Conservation (phyloP, 2,329 filamentous ascomycete species). For the Penicillium nordicum region DNA sequence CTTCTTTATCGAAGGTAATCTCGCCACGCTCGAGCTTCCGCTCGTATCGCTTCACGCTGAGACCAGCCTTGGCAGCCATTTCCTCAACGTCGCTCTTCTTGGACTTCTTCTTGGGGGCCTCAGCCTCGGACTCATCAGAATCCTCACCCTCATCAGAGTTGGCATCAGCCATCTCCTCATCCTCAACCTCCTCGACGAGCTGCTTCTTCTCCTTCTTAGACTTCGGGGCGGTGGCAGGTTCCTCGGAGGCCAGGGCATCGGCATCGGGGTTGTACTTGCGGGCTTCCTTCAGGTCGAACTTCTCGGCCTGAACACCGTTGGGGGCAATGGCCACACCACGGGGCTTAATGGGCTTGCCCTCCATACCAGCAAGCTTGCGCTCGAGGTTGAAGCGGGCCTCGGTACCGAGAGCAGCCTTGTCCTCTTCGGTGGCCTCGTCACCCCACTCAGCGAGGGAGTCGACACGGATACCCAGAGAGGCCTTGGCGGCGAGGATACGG, state of each 20-base stretch:
- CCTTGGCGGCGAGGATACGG: slow-evolving; percentile 90
- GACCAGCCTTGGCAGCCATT: slow-evolving; percentile 63
- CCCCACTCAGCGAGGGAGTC: slow-evolving; percentile 82
- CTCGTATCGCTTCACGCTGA: slow-evolving; percentile 74
- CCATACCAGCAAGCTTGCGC: slow-evolving; percentile 57
- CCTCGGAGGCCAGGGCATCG: slow-evolving; percentile 73
- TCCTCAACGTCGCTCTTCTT: slow-evolving; percentile 52
- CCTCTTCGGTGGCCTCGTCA: slow-evolving; percentile 78
- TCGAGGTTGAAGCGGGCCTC: slow-evolving; percentile 49
- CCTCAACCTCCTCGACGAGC: slow-evolving; percentile 45
- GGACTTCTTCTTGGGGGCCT: slow-evolving; percentile 30
- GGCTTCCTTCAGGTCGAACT: slow-evolving; percentile 81
- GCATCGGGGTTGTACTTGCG: slow-evolving; percentile 93
- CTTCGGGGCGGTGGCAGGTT: slow-evolving; percentile 44
- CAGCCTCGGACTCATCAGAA: slow-evolving; percentile 31
- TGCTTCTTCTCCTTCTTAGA: slow-evolving; percentile 45
- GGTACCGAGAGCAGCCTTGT: slow-evolving; percentile 77
- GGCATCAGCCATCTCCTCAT: slow-evolving; percentile 46
- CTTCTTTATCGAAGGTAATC: slow-evolving; percentile 63
- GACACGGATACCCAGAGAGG: slow-evolving; percentile 86
- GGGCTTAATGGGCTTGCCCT: slow-evolving; percentile 83
- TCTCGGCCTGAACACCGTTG: slow-evolving; percentile 66
- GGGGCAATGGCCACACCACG: slow-evolving; percentile 72
- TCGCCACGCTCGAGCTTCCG: slow-evolving; percentile 74
- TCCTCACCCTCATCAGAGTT: slow-evolving; percentile 35